These are phyloP conservation scores for Parafenestella ontariensis DNA, from an alignment of 2,329 filamentous ascomycete genomes.

Conservation along the genomic window DNA sequence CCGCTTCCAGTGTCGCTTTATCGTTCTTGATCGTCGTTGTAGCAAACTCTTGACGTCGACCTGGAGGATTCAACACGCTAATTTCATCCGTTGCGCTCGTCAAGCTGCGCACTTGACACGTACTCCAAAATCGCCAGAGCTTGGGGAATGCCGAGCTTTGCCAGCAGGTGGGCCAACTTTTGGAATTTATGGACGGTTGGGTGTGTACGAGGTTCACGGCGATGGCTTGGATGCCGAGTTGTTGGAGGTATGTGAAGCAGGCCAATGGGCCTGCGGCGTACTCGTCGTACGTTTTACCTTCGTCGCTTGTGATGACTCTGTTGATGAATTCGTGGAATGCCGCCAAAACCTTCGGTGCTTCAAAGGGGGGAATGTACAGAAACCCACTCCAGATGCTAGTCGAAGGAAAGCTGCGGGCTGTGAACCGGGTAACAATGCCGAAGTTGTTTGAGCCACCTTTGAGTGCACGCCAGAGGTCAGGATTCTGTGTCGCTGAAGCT, in stretches of 20 bases:
- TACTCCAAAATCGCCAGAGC: slow-evolving; percentile 47
- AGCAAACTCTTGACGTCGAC: slow-evolving; percentile 38
- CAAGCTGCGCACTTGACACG: slow-evolving; percentile 39
- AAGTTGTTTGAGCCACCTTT: slow-evolving; percentile 49
- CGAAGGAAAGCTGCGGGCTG: slow-evolving; percentile 22
- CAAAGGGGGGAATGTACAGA: slow-evolving; percentile 19
- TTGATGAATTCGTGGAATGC: slow-evolving; percentile 15
- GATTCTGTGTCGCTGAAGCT: slow-evolving; percentile 33
- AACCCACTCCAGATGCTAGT: slow-evolving; percentile 46
- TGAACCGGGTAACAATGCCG: slow-evolving; percentile 45
- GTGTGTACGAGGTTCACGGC: slow-evolving; percentile 55
- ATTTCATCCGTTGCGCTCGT: slow-evolving; percentile 46
- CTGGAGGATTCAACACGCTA: slow-evolving; percentile 20
- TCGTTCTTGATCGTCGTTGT: slow-evolving; percentile 50
- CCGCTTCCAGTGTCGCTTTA: slow-evolving; percentile 34
- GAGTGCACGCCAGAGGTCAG: slow-evolving; percentile 41
- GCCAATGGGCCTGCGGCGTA: slow-evolving; percentile 60
- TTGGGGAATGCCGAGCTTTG: slow-evolving; percentile 36
- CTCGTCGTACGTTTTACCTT: slow-evolving; percentile 37
- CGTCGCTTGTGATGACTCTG: slow-evolving; percentile 6
- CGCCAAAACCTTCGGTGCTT: slow-evolving; percentile 14
- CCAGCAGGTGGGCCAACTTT: slow-evolving; percentile 44
- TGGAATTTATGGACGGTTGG: slow-evolving; percentile 19
- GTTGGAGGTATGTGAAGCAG: slow-evolving; percentile 65
- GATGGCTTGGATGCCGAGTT: slow-evolving; percentile 60